Percentiles rank a stretch among this genome's conserved stretches.
Evolutionary conservation across 441 rosid genomes (phyloP).

Genomic region (Gossypium davidsonii): DNA sequence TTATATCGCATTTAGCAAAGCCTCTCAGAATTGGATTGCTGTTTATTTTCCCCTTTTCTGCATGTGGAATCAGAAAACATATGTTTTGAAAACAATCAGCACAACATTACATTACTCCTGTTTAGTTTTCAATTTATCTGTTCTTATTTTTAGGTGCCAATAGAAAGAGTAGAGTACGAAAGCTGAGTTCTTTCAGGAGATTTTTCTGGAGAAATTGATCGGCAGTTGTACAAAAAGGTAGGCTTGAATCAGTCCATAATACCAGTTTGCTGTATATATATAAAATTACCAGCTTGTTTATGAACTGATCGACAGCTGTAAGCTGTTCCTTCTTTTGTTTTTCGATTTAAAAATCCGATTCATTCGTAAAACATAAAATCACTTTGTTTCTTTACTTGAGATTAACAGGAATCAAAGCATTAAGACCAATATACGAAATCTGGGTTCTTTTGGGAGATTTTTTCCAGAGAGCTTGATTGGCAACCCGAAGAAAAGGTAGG

Average conservation of each 20-base stretch:
- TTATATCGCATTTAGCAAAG: background rate
- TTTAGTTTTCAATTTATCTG: background rate
- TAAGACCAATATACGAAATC: conserved; percentile 15
- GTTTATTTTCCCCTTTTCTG: background rate
- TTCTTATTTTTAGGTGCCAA: conserved; percentile 22
- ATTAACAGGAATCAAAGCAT: no score
- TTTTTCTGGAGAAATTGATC: conserved; percentile 19
- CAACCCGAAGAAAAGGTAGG: background rate
- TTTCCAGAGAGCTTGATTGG: conserved; percentile 18
- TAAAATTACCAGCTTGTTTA: background rate
- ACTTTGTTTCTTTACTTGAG: background rate
- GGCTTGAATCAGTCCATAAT: background rate
- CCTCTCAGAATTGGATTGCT: background rate
- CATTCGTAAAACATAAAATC: background rate
- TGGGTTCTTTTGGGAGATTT: conserved; percentile 27
- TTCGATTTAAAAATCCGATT: background rate
- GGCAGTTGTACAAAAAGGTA: background rate
- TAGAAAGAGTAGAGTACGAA: conserved; percentile 21
- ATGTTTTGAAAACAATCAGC: background rate
- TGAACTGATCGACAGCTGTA: background rate
- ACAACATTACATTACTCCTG: background rate
- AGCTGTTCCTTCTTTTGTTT: background rate
- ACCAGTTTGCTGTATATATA: background rate
- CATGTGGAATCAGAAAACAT: background rate
- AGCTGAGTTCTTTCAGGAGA: conserved; percentile 28